phyloP scores from a whole-genome alignment of 139 green algal species.

The Coelastrella sp. region DNA sequence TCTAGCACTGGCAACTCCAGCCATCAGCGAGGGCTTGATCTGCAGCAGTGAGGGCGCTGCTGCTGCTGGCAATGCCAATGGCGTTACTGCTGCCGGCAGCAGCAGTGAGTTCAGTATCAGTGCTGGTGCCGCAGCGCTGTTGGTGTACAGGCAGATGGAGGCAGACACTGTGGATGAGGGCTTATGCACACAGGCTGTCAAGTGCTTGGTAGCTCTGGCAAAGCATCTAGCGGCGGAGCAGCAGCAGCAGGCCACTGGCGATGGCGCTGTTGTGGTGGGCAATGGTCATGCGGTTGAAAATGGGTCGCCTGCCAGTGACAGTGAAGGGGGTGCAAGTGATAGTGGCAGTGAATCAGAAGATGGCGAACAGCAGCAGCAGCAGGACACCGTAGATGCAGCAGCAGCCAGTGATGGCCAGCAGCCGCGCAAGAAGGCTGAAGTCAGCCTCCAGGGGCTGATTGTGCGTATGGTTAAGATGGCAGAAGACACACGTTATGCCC shows the following conservation, averaged over 20 bases:
- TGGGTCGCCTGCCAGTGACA: neutral
- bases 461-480: constrained; percentile 79
- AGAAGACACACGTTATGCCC: constrained; percentile 67
- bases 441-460: constrained; percentile 78
- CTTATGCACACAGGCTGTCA: constrained; percentile 82
- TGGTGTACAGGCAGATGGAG: constrained; percentile 80
- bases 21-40: constrained; percentile 55
- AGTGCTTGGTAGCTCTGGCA: constrained; percentile 85
- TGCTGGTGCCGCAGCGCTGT: constrained; percentile 61
- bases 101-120: neutral
- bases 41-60: too few species aligned
- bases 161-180: constrained; percentile 76
- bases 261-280: neutral
- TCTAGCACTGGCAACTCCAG: constrained; percentile 59
- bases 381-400: neutral
- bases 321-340: constrained; percentile 22
- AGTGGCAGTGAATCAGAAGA: constrained; percentile 40
- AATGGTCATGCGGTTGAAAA: too few species aligned
- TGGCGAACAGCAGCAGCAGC: constrained; percentile 26
- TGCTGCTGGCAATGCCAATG: too few species aligned
- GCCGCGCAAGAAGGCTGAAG: constrained; percentile 11
- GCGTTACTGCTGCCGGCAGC: too few species aligned
- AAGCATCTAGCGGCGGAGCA: constrained; percentile 57
- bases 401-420: neutral
- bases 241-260: constrained; percentile 1